Percentiles rank a stretch among this genome's conserved stretches.
Conservation (phyloP, 257 asterid species). For the Solanum gandarillasii region DNA sequence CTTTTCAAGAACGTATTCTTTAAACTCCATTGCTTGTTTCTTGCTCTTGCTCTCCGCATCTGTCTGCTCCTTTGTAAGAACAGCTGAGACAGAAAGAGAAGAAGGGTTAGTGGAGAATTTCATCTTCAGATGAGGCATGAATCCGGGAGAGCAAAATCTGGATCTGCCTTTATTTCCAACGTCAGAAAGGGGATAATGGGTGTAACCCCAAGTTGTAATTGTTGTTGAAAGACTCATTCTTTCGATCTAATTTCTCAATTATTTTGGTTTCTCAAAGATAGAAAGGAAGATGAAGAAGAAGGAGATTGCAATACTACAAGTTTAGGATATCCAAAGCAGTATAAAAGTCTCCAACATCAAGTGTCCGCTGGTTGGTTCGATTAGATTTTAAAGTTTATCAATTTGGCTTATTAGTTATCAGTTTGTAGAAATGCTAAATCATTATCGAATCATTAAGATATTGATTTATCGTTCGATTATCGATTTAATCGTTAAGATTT, state of each 20-base stretch:
- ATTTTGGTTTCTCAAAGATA: not conserved
- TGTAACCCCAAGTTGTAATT: constrained; percentile 12
- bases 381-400: no score
- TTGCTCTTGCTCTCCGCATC: not conserved
- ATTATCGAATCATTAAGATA: no score
- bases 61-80: constrained; percentile 16
- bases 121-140: not conserved
- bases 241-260: not conserved
- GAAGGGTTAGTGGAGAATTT: not conserved
- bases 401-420: no score
- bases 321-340: not conserved
- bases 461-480: no score
- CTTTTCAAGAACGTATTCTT: constrained; percentile 29
- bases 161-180: constrained; percentile 1
- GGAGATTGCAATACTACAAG: not conserved
- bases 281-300: not conserved
- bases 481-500: no score
- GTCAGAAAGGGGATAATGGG: not conserved
- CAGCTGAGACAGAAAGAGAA: constrained; percentile 10
- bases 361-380: not conserved
- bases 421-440: no score
- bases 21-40: constrained; percentile 20
- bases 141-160: constrained; percentile 1
- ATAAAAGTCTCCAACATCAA: not conserved
- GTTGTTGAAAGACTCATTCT: constrained; percentile 22